These are phyloP conservation scores for Fusarium irregulare DNA, from an alignment of 2,329 filamentous ascomycete genomes.

Conservation along the genomic window DNA sequence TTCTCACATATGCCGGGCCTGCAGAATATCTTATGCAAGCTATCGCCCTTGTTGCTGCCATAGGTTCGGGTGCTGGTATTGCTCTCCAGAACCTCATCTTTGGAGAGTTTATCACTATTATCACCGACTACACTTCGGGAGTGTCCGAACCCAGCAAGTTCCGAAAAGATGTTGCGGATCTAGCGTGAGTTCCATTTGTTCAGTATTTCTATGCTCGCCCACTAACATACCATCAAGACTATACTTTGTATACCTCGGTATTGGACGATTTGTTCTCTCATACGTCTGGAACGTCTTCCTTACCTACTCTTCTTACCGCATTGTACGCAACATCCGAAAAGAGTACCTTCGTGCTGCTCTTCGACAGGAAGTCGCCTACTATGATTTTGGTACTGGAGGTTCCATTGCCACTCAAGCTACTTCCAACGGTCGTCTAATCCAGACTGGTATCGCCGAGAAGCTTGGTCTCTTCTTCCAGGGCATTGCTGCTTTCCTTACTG, in stretches of 20 bases:
- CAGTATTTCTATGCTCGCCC: slow-evolving; percentile 34
- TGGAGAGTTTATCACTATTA: slow-evolving; percentile 52
- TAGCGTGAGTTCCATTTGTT: slow-evolving; percentile 52
- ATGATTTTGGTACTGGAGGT: slow-evolving; percentile 57
- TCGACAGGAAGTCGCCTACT: slow-evolving; percentile 62
- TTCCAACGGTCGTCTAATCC: slow-evolving; percentile 57
- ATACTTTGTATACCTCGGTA: slow-evolving; percentile 69
- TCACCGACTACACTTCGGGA: slow-evolving; percentile 50
- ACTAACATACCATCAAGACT: slow-evolving; percentile 51
- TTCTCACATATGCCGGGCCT: slow-evolving; percentile 47
- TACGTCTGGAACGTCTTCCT: slow-evolving; percentile 60
- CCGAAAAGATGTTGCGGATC: slow-evolving; percentile 46
- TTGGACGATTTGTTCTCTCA: slow-evolving; percentile 62
- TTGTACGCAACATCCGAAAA: slow-evolving; percentile 60
- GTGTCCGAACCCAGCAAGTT: slow-evolving; percentile 44
- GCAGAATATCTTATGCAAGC: slow-evolving; percentile 47
- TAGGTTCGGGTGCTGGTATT: slow-evolving; percentile 53
- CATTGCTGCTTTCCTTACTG: slow-evolving; percentile 52
- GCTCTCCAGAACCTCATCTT: slow-evolving; percentile 55
- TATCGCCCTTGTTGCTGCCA: slow-evolving; percentile 48
- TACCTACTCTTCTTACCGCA: slow-evolving; percentile 63
- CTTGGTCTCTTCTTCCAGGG: slow-evolving; percentile 55
- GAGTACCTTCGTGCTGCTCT: slow-evolving; percentile 63
- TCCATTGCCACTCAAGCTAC: slow-evolving; percentile 55
- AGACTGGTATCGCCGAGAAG: slow-evolving; percentile 56